Evolutionary conservation across 225 moss, liverwort and hornwort genomes (phyloP).

Genomic region (Polytrichum commune): DNA sequence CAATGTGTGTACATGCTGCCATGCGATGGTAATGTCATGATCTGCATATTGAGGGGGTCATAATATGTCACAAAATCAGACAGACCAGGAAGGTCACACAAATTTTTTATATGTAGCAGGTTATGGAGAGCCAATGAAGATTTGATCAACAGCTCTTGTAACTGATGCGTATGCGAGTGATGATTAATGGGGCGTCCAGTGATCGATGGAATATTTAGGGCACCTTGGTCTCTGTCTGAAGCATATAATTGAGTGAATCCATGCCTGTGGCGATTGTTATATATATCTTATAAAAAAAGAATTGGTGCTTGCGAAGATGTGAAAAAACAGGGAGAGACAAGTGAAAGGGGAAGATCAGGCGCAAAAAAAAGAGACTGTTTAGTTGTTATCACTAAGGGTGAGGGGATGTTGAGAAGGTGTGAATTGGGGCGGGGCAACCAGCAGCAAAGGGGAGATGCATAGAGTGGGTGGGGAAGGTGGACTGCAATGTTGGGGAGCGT

Average conservation of each 20-base stretch:
- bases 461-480: constrained; percentile 10
- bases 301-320: constrained; percentile 6
- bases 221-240: no score
- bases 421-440: not conserved
- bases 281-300: not conserved
- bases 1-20: no score
- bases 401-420: not conserved
- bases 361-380: not conserved
- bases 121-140: no score
- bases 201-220: no score
- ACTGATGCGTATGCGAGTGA: no score
- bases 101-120: no score
- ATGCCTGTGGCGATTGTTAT: not conserved
- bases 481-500: constrained; percentile 83
- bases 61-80: no score
- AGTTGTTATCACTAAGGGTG: not conserved
- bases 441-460: not conserved
- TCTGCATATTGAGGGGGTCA: no score
- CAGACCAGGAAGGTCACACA: no score
- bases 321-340: constrained; percentile 6
- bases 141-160: no score
- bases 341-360: constrained; percentile 13
- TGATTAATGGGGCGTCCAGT: no score
- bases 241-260: not conserved
- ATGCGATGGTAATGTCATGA: no score